Conservation (phyloP, 2,329 filamentous ascomycete genomes). For the Venturiaceae sp. region DNA sequence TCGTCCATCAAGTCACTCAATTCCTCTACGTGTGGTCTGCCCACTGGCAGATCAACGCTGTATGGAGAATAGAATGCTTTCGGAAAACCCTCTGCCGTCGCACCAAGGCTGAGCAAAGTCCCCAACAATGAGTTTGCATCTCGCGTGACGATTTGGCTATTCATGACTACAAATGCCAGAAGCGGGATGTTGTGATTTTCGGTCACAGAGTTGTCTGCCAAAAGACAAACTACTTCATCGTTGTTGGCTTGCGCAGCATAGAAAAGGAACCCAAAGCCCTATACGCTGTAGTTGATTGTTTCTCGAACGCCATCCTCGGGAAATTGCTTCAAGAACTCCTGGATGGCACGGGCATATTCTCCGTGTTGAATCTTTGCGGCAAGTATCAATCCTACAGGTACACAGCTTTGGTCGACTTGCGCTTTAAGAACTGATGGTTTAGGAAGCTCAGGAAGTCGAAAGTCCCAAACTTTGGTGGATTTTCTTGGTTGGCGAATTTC, state of each 20-base stretch:
- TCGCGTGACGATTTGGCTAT: not conserved
- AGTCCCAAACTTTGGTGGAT: not conserved
- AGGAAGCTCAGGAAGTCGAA: not conserved
- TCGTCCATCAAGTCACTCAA: not conserved
- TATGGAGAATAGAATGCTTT: not conserved
- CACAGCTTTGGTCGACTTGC: too few species aligned
- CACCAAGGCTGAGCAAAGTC: not conserved
- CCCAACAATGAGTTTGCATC: not conserved
- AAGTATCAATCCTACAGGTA: too few species aligned
- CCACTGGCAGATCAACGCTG: not conserved
- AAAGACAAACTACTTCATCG: not conserved
- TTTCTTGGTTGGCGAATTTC: too few species aligned
- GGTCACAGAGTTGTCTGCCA: not conserved
- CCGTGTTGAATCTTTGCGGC: not conserved
- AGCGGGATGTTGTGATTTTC: not conserved
- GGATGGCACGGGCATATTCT: not conserved
- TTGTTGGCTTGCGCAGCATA: not conserved
- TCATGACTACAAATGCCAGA: not conserved
- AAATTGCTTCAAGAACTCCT: not conserved
- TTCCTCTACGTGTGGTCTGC: not conserved
- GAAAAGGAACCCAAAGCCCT: not conserved
- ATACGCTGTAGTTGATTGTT: not conserved
- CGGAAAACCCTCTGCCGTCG: not conserved
- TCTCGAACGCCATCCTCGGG: not conserved
- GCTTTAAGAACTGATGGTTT: too few species aligned